phyloP scores from a whole-genome alignment of 1,284 basidiomycete species.

The Stereum hirsutum region DNA sequence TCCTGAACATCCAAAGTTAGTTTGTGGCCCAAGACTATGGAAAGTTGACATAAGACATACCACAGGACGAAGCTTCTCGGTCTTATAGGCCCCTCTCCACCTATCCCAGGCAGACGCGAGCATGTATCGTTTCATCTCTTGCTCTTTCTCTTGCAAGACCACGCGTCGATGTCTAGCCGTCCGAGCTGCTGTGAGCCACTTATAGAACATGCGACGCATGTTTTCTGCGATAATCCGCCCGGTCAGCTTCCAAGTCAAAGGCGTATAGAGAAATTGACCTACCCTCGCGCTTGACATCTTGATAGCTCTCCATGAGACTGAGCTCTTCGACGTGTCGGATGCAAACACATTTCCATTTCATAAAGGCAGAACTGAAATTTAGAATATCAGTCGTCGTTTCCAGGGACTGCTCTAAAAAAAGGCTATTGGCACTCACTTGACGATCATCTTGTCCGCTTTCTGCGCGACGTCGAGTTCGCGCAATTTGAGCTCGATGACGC shows the following conservation, averaged over 20 bases:
- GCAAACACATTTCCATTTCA: conserved; percentile 57
- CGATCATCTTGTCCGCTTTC: conserved; percentile 32
- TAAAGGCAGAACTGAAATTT: conserved; percentile 39
- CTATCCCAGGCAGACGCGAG: conserved; percentile 59
- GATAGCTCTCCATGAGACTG: conserved; percentile 73
- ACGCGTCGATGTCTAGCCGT: conserved; percentile 46
- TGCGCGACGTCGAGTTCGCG: conserved; percentile 57
- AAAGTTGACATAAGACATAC: conserved; percentile 28
- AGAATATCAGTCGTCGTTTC: too few species aligned
- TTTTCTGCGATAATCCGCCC: conserved; percentile 35
- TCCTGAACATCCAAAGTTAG: conserved; percentile 37
- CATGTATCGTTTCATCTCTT: conserved; percentile 42
- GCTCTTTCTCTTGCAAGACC: conserved; percentile 49
- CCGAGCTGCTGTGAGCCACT: conserved; percentile 56
- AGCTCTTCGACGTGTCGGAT: conserved; percentile 57
- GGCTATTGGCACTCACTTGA: conserved; percentile 30
- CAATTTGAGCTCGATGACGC: conserved; percentile 62
- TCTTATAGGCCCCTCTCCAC: conserved; percentile 64
- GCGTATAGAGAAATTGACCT: conserved; percentile 6
- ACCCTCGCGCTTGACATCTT: conserved; percentile 72
- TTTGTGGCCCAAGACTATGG: not conserved
- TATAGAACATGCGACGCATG: conserved; percentile 56
- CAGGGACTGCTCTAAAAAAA: not conserved
- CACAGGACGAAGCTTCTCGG: conserved; percentile 51
- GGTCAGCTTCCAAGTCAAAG: not conserved